Base-by-base conservation (phyloP, 257 asterid genomes). In the Solanum sejunctum region DNA sequence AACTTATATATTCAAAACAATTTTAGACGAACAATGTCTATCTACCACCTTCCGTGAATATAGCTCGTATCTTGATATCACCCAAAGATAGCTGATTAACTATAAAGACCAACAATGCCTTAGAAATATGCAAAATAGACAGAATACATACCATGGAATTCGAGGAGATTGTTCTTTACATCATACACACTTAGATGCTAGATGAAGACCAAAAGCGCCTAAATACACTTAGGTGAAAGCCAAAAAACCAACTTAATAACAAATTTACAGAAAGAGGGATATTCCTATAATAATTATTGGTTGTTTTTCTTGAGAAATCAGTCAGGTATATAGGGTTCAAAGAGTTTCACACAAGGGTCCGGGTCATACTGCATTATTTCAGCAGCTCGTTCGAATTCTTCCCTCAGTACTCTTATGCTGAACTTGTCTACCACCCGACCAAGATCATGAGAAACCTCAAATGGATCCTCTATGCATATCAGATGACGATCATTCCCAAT, bases 381-480 rank as follows among this genome's bases (percentile, higher is more conserved):
- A 23, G 99, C 99, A 18, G 98, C 98, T 0, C 99, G 97, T 91
- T 95, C 98, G 70, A 96, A 96, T 89, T 96, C 99, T 89, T 96
- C 98, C 10, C 97, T 93, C 55, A 96, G 84, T 81, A 96, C 99
- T 93, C 91, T 90, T 28, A 96, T 93, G 90, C 97, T 94, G 51
- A 39, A 85, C 90, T 89, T 95, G 90, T 96, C 99, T 15, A 96
- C 99, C 84, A 96, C 98, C 86, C 98, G 86, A 54, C 99, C 99
- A 51, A 96, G 99, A 88, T 96, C 98, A 86, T 96, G 99, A 23
- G 97, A 89, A 49, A 87, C 64, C 89, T 93, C 99, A 32, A 96
- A 96, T 1, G 98, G 99, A 89, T 96, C 99, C 90, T 96, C 99
- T 16, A 96, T 95, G 93, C 99, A 96, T 91, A 96, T 96, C 92